These are phyloP conservation scores for Thielaviopsis musarum DNA, from an alignment of 2,329 filamentous ascomycete genomes.

Conservation along the genomic window DNA sequence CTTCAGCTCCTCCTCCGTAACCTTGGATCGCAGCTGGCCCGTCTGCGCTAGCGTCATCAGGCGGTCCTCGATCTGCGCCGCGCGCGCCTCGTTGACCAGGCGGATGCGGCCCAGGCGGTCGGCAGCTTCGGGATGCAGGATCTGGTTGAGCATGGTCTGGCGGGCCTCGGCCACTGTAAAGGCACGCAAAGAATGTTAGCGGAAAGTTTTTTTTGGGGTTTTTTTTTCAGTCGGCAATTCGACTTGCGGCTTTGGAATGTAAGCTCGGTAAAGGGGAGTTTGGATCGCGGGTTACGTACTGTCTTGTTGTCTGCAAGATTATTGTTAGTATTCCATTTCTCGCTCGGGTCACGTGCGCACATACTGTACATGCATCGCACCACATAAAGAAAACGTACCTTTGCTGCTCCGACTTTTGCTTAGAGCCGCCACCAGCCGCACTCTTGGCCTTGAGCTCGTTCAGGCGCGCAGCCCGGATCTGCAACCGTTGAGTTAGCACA, in stretches of 20 bases:
- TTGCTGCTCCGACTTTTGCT: constrained; percentile 42
- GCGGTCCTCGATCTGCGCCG: constrained; percentile 77
- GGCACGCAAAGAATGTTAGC: not conserved
- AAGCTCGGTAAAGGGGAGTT: not conserved
- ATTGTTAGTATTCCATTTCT: not conserved
- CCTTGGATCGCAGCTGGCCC: constrained; percentile 72
- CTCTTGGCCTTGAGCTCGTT: constrained; percentile 75
- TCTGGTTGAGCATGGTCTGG: constrained; percentile 67
- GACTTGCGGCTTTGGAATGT: too few relatives aligned
- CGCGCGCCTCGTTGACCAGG: constrained; percentile 84
- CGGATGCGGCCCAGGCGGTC: constrained; percentile 89
- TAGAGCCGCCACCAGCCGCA: constrained; percentile 30
- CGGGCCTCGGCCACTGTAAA: constrained; percentile 44
- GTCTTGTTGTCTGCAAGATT: constrained; percentile 12
- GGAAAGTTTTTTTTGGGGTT: not conserved
- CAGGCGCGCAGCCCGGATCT: constrained; percentile 85
- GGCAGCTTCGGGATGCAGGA: constrained; percentile 83
- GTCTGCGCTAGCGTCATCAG: constrained; percentile 81
- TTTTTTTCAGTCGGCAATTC: not conserved
- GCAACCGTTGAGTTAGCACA: constrained; percentile 3
- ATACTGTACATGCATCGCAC: not conserved
- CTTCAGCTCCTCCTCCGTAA: constrained; percentile 87
- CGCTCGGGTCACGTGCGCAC: not conserved
- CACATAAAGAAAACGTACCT: constrained; percentile 15
- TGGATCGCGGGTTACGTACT: constrained; percentile 17